Evolutionary conservation across 495 filamentous ascomycete genomes (phyloP).

Genomic region (Parmelia sp.): DNA sequence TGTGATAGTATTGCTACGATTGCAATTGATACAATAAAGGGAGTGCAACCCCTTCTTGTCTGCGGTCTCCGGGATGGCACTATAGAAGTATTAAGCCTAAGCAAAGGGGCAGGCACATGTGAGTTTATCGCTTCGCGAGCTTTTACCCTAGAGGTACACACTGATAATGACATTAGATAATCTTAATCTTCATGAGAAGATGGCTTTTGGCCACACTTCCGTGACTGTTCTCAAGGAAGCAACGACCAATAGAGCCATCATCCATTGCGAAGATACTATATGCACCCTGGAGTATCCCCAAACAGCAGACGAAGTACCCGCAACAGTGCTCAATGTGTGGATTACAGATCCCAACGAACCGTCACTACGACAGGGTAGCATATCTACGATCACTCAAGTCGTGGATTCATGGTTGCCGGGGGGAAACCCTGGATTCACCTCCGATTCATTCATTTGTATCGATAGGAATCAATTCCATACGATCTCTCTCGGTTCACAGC

Average conservation of each 20-base stretch:
- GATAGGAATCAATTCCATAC: slow-evolving; percentile 39
- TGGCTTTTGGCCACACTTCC: slow-evolving; percentile 25
- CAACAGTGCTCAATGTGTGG: slow-evolving; percentile 16
- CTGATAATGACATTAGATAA: slow-evolving; percentile 2
- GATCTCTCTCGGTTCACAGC: slow-evolving; percentile 33
- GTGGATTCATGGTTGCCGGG: slow-evolving; percentile 17
- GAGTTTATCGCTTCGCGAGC: background rate
- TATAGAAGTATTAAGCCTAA: slow-evolving; percentile 12
- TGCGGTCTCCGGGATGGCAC: slow-evolving; percentile 28
- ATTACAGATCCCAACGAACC: slow-evolving; percentile 16
- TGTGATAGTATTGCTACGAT: slow-evolving; percentile 27
- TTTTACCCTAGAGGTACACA: background rate
- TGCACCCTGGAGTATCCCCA: slow-evolving; percentile 20
- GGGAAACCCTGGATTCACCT: slow-evolving; percentile 6
- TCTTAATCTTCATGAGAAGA: slow-evolving; percentile 14
- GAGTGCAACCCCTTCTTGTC: slow-evolving; percentile 9
- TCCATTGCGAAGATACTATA: slow-evolving; percentile 17
- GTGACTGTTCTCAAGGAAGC: slow-evolving; percentile 18
- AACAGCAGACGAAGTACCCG: slow-evolving; percentile 17
- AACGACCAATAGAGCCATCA: slow-evolving; percentile 10
- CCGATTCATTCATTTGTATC: slow-evolving; percentile 39
- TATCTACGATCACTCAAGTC: slow-evolving; percentile 21
- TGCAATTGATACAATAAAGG: background rate
- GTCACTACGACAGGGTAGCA: slow-evolving; percentile 11
- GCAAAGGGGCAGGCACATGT: background rate